phyloP scores from a whole-genome alignment of 345 rosid species.

The Carallia pectinifolia region DNA sequence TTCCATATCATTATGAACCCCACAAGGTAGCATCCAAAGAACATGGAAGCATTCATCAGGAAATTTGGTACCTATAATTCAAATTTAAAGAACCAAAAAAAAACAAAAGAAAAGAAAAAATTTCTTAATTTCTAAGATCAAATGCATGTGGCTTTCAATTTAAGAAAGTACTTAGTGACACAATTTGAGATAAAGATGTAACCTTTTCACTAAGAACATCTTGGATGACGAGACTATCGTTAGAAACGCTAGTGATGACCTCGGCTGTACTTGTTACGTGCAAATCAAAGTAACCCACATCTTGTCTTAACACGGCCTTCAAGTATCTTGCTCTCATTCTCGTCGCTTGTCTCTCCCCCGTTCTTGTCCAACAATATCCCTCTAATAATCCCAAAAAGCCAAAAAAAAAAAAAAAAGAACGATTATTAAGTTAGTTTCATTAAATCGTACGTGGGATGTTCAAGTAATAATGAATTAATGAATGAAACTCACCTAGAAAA shows the following conservation, averaged over 20 bases:
- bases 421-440: no score
- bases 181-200: not conserved
- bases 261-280: slow-evolving; percentile 76
- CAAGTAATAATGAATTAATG: not conserved
- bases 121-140: no score
- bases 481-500: slow-evolving; percentile 58
- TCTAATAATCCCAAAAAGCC: slow-evolving; percentile 27
- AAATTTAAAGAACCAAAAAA: no score
- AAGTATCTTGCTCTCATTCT: slow-evolving; percentile 75
- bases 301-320: slow-evolving; percentile 83
- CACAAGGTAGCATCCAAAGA: slow-evolving; percentile 62
- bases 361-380: slow-evolving; percentile 90
- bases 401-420: no score
- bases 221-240: slow-evolving; percentile 73
- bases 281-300: slow-evolving; percentile 77
- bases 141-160: no score
- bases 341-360: slow-evolving; percentile 82
- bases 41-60: slow-evolving; percentile 57
- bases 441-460: not conserved
- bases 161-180: no score
- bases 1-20: slow-evolving; percentile 69
- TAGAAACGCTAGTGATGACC: slow-evolving; percentile 74
- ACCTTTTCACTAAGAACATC: slow-evolving; percentile 87
- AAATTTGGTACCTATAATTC: slow-evolving; percentile 67
- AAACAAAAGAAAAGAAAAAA: no score